These are phyloP conservation scores for Vanilla planifolia DNA, from an alignment of 106 monocot species.

Conservation along the genomic window DNA sequence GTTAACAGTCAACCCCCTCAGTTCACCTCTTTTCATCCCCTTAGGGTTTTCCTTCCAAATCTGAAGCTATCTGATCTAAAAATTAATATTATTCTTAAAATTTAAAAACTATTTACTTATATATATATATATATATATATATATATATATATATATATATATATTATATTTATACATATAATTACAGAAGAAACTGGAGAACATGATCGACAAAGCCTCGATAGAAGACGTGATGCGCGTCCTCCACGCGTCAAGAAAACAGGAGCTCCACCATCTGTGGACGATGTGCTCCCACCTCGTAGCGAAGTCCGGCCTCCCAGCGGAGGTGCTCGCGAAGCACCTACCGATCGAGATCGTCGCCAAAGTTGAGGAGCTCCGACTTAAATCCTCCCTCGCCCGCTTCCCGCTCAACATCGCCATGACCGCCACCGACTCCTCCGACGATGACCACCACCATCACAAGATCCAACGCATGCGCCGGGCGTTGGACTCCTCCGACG, in stretches of 20 bases:
- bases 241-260: slow-evolving; percentile 75
- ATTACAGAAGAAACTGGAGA: slow-evolving; percentile 69
- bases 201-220: slow-evolving; percentile 89
- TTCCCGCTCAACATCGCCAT: slow-evolving; percentile 5
- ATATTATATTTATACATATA: too few relatives aligned
- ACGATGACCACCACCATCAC: slow-evolving; percentile 69
- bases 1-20: too few relatives aligned
- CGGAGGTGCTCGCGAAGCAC: slow-evolving; percentile 92
- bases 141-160: too few relatives aligned
- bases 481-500: slow-evolving; percentile 86
- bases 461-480: slow-evolving; percentile 16
- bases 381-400: slow-evolving; percentile 75
- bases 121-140: too few relatives aligned
- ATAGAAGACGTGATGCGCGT: slow-evolving; percentile 99
- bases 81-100: too few relatives aligned
- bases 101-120: too few relatives aligned
- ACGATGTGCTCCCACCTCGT: slow-evolving; percentile 85
- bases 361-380: slow-evolving; percentile 80
- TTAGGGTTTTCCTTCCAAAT: not conserved
- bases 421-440: too few relatives aligned
- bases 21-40: not conserved
- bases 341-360: slow-evolving; percentile 86
- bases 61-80: too few relatives aligned
- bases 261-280: slow-evolving; percentile 93
- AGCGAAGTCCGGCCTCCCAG: slow-evolving; percentile 87